Conservation (phyloP, 163 green algal species). For the Volvox carteri region DNA sequence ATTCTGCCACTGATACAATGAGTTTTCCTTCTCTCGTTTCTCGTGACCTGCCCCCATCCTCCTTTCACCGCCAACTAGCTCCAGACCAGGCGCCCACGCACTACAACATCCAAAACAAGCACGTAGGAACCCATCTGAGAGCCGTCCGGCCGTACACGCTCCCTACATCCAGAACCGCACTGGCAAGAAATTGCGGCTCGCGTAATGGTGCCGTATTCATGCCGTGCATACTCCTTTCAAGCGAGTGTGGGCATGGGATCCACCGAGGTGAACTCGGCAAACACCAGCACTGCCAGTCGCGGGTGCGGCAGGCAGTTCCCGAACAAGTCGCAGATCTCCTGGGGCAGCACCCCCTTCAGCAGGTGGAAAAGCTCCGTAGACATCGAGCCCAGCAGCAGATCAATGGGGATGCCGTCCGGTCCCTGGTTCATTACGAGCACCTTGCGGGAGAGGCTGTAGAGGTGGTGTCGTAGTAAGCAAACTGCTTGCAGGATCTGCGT, state of each 20-base stretch:
- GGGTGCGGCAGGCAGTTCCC: conserved; percentile 65
- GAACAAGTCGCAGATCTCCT: conserved; percentile 68
- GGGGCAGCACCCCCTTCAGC: conserved; percentile 53
- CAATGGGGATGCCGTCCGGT: conserved; percentile 66
- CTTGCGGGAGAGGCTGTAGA: conserved; percentile 68
- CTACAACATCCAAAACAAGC: no score
- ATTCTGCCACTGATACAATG: no score
- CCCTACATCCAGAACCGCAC: not conserved
- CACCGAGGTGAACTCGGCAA: conserved; percentile 68
- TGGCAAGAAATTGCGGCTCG: no score
- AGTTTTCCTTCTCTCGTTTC: no score
- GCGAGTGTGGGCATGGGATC: conserved; percentile 42
- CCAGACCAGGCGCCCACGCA: no score
- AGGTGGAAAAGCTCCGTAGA: conserved; percentile 67
- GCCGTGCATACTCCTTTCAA: not conserved
- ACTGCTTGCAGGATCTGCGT: conserved; percentile 53
- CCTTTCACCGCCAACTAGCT: no score
- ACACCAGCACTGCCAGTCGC: conserved; percentile 71
- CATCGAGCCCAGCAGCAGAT: conserved; percentile 72
- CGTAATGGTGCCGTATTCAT: not conserved
- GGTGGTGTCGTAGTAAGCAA: conserved; percentile 66
- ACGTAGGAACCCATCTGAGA: no score
- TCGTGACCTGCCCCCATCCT: no score
- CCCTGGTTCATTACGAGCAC: conserved; percentile 67
- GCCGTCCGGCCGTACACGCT: not conserved